Evolutionary conservation across 1,284 basidiomycete genomes (phyloP), one percentile per base, ranked within the genome.

Genomic region (Lignosus rhinocerotis): DNA sequence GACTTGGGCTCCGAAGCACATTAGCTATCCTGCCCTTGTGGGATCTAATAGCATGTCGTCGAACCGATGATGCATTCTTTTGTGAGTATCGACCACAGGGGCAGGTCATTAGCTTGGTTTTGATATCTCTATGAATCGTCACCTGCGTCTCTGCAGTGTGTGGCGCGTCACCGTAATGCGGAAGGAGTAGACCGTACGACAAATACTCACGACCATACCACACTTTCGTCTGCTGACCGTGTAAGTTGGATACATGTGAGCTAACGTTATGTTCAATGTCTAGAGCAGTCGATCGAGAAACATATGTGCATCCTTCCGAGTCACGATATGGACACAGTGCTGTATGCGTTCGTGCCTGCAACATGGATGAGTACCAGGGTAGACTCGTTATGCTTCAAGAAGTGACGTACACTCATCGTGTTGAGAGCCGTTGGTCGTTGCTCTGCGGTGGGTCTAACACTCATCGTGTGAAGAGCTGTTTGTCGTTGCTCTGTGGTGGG

Each of bases 131-230:
- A 10, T 58, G 49, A 4, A 65, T 55, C 0, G 45, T 60, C 14
- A 58, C 51, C 25, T 60, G 54, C 2, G 51, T 45, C 10, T 48
- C 57, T 62, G 34, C 34, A 36, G 8, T 30, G 42, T 32, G 17
- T 10, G 11, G 16, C 19, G 31, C 25, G 30, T 44, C 31, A 36
- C 19, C 14, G 14, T 21, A 8, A 9, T 21, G 30, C 32, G 32
- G 25, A 11, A 7, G 54, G 25, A 48, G 19, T 16, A 43, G 6
- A 33, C 19, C 42, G 16, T 5, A n/a, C 25, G 25, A 30, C 11
- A 14, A 1, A n/a, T n/a, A 43, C 62, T 32, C 44, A 64, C 62
- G 46, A 43, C 60, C 60, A 32, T 58, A 59, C 56, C 58, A 61
- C 4, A 62, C 46, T 2, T 31, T 44, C 7, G 58, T 63, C n/a